These are phyloP conservation scores for Diaporthe australafricana DNA, from an alignment of 2,329 filamentous ascomycete species.

Conservation along the genomic window DNA sequence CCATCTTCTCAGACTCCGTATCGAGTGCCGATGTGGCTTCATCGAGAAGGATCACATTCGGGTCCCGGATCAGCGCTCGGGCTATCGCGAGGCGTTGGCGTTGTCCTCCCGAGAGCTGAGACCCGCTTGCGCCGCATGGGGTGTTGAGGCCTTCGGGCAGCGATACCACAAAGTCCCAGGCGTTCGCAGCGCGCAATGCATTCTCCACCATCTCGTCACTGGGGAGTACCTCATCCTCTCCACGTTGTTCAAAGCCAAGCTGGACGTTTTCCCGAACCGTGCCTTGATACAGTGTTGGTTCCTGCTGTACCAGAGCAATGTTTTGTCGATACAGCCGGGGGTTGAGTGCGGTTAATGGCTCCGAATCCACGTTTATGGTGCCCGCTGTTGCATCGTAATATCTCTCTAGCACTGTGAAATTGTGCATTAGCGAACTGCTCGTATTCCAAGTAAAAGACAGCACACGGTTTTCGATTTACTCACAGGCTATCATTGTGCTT, in stretches of 20 bases:
- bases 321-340: slow-evolving; percentile 64
- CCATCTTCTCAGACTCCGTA: slow-evolving; percentile 69
- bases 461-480: background rate
- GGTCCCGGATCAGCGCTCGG: slow-evolving; percentile 27
- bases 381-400: slow-evolving; percentile 57
- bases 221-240: slow-evolving; percentile 15
- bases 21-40: slow-evolving; percentile 70
- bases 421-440: background rate
- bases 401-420: slow-evolving; percentile 59
- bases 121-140: slow-evolving; percentile 9
- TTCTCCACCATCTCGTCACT: slow-evolving; percentile 41
- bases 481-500: slow-evolving; percentile 48
- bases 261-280: slow-evolving; percentile 50
- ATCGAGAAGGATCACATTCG: slow-evolving; percentile 48
- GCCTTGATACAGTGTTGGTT: slow-evolving; percentile 68
- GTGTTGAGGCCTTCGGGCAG: slow-evolving; percentile 35
- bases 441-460: fast-evolving
- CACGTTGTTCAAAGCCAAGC: slow-evolving; percentile 42
- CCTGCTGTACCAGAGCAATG: slow-evolving; percentile 66
- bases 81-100: slow-evolving; percentile 35
- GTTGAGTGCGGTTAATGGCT: slow-evolving; percentile 60
- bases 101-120: slow-evolving; percentile 33
- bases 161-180: slow-evolving; percentile 42
- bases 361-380: slow-evolving; percentile 67
- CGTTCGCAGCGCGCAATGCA: slow-evolving; percentile 45